These are phyloP conservation scores for Lojkania enalia DNA, from an alignment of 2,329 filamentous ascomycete genomes.

Conservation along the genomic window DNA sequence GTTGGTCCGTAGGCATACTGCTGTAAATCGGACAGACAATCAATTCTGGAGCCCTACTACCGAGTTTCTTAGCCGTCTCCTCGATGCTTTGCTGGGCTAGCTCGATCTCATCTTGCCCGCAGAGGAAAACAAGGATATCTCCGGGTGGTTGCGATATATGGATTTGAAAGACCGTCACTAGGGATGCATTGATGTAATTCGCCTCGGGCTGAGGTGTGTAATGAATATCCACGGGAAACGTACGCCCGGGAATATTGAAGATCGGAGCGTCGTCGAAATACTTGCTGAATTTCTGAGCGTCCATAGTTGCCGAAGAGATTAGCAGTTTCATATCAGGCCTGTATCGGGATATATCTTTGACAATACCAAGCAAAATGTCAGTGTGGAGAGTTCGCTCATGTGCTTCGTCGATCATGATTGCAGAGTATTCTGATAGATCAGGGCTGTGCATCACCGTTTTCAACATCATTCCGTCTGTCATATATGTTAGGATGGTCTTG, in stretches of 20 bases:
- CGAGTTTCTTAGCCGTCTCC: slow-evolving; percentile 85
- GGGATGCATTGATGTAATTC: slow-evolving; percentile 87
- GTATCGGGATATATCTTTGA: slow-evolving; percentile 85
- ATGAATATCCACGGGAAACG: slow-evolving; percentile 88
- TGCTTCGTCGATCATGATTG: slow-evolving; percentile 95
- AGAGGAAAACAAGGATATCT: slow-evolving; percentile 92
- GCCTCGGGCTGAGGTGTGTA: slow-evolving; percentile 90
- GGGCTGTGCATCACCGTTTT: slow-evolving; percentile 76
- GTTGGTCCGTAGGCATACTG: slow-evolving; percentile 86
- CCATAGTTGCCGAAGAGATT: slow-evolving; percentile 93
- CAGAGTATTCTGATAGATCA: slow-evolving; percentile 78
- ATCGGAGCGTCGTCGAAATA: slow-evolving; percentile 94
- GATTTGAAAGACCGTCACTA: slow-evolving; percentile 94
- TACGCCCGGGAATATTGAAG: slow-evolving; percentile 88
- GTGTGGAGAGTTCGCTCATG: slow-evolving; percentile 92
- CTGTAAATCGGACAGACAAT: slow-evolving; percentile 94
- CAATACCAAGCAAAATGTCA: slow-evolving; percentile 82
- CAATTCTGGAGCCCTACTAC: slow-evolving; percentile 80
- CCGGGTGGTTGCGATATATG: slow-evolving; percentile 81
- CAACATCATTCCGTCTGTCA: slow-evolving; percentile 95
- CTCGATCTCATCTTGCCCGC: slow-evolving; percentile 95
- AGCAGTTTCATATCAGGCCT: slow-evolving; percentile 85
- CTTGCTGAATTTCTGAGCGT: slow-evolving; percentile 85
- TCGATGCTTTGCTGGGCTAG: slow-evolving; percentile 80
- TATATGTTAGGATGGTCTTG: slow-evolving; percentile 90